Conservation (phyloP, 371 early-diverging fungal genomes). For the Rhizopus arrhizus region DNA sequence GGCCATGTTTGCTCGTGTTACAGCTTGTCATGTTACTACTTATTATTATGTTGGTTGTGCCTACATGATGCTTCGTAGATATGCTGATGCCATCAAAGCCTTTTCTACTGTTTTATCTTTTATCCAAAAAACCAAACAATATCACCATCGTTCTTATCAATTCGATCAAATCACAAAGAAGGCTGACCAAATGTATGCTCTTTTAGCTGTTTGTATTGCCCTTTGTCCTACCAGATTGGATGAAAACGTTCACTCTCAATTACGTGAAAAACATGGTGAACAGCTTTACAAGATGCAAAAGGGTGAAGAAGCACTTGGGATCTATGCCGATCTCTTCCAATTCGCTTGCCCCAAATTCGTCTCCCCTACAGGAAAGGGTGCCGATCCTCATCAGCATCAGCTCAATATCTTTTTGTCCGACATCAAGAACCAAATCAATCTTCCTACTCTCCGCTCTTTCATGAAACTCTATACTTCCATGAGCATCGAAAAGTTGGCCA, state of each 20-base stretch:
- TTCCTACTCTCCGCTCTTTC: slow-evolving; percentile 90
- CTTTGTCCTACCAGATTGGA: slow-evolving; percentile 93
- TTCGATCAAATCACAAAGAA: slow-evolving; percentile 91
- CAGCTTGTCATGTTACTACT: slow-evolving; percentile 93
- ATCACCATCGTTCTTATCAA: slow-evolving; percentile 90
- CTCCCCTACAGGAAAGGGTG: slow-evolving; percentile 69
- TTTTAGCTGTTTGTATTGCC: slow-evolving; percentile 88
- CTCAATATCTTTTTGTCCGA: slow-evolving; percentile 83
- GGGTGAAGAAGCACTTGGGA: slow-evolving; percentile 77
- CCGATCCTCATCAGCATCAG: slow-evolving; percentile 77
- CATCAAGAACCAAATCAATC: slow-evolving; percentile 81
- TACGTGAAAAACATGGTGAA: slow-evolving; percentile 93
- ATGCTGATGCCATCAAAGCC: slow-evolving; percentile 92
- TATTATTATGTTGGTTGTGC: slow-evolving; percentile 96
- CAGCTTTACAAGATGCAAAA: slow-evolving; percentile 86
- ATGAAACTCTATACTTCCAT: slow-evolving; percentile 93
- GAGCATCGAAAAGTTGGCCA: slow-evolving; percentile 85
- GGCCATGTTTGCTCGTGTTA: slow-evolving; percentile 91
- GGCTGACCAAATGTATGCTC: slow-evolving; percentile 92
- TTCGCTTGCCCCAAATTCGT: slow-evolving; percentile 96
- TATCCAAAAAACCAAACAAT: slow-evolving; percentile 90
- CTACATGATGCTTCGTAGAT: slow-evolving; percentile 97
- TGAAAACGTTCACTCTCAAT: slow-evolving; percentile 83
- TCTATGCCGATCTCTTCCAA: slow-evolving; percentile 87
- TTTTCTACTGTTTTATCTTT: slow-evolving; percentile 90